A percentile compares a stretch with the other conserved stretches of the same genome.
phyloP scores from a whole-genome alignment of 768 basidiomycete species.

The Mycena belliarum region DNA sequence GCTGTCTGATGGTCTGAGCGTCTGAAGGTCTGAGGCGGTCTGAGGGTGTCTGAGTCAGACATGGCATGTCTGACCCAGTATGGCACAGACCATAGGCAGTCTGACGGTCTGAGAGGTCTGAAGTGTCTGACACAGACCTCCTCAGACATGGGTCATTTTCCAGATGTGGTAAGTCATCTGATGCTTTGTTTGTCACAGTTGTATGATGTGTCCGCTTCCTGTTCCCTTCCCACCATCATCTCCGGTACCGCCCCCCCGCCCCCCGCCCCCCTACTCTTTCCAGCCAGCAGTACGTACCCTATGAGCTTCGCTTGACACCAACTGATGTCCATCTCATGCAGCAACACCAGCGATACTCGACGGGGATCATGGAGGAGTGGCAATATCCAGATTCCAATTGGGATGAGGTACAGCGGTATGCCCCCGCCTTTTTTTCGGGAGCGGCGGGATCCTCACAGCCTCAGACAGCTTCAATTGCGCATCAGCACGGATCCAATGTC shows the following conservation, averaged over 20 bases:
- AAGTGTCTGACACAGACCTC: no score
- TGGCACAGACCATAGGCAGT: no score
- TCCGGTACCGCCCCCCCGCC: neutral
- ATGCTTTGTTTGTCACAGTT: neutral
- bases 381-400: neutral
- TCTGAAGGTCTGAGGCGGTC: no score
- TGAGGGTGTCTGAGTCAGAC: no score
- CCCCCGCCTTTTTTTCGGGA: neutral
- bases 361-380: neutral
- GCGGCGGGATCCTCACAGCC: neutral
- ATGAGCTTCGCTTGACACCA: no score
- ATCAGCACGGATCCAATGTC: neutral
- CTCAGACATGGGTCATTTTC: no score
- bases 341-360: no score
- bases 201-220: neutral
- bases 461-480: neutral
- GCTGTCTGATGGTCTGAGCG: no score
- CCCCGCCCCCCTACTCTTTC: neutral
- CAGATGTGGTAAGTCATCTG: neutral
- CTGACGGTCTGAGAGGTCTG: no score
- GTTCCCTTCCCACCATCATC: slow-evolving; percentile 1
- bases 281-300: no score
- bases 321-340: no score
- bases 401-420: neutral
- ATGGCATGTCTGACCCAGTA: no score